These are phyloP conservation scores for Coffea humblotiana DNA, from an alignment of 305 asterid genomes.

Conservation along the genomic window DNA sequence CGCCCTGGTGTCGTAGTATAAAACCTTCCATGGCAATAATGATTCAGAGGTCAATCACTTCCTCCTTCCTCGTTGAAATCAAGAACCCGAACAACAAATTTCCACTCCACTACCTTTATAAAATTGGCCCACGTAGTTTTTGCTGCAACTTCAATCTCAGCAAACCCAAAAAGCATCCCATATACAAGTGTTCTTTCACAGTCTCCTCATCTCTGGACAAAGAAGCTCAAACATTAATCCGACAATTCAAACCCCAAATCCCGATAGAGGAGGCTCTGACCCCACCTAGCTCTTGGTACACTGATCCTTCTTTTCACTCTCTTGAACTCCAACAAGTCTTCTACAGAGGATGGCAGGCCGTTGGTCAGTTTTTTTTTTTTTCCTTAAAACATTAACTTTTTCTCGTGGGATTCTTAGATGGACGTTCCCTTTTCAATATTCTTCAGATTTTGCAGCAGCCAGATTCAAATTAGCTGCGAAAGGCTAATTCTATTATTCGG, in stretches of 20 bases:
- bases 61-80: not conserved
- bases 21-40: not conserved
- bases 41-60: slow-evolving; percentile 5
- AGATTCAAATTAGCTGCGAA: not conserved
- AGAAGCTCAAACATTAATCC: slow-evolving; percentile 35
- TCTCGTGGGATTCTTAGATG: not conserved
- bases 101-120: no score
- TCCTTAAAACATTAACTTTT: no score
- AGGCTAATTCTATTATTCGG: not conserved
- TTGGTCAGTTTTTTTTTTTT: slow-evolving; percentile 38
- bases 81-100: slow-evolving; percentile 3
- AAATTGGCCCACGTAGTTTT: not conserved
- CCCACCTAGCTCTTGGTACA: slow-evolving; percentile 86
- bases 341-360: slow-evolving; percentile 70
- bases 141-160: not conserved
- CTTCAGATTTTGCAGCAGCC: not conserved
- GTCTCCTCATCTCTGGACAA: slow-evolving; percentile 9
- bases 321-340: slow-evolving; percentile 65
- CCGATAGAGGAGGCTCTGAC: slow-evolving; percentile 71
- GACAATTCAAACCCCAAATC: slow-evolving; percentile 60
- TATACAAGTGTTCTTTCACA: not conserved
- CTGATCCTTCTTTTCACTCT: slow-evolving; percentile 56
- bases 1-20: not conserved
- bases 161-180: not conserved
- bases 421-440: not conserved